Percentiles rank a stretch among this genome's conserved stretches.
Conservation (phyloP, 371 early-diverging fungal genomes). For the Umbelopsis sp. region DNA sequence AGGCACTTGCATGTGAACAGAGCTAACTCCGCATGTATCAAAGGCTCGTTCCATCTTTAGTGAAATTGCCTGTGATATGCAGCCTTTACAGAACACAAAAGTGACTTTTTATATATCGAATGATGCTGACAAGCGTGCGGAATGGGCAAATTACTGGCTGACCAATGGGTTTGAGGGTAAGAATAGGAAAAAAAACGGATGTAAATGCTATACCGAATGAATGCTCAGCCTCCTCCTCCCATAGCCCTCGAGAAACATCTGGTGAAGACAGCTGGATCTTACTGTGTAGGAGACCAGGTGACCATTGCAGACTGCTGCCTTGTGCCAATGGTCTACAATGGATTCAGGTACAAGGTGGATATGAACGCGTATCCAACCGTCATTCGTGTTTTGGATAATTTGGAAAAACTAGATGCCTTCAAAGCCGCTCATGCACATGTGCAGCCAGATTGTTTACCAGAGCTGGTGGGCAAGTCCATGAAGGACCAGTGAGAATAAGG, state of each 20-base stretch:
- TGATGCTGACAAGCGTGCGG: conserved; percentile 51
- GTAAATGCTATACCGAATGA: background rate
- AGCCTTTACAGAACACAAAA: conserved; percentile 87
- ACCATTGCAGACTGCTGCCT: conserved; percentile 87
- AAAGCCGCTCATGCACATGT: conserved; percentile 65
- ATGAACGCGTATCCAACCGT: conserved; percentile 74
- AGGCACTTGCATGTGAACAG: background rate
- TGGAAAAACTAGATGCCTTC: conserved; percentile 70
- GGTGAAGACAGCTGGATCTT: conserved; percentile 64
- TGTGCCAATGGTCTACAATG: conserved; percentile 85
- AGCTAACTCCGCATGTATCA: background rate
- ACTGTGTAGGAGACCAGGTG: conserved; percentile 80
- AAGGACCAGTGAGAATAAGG: background rate
- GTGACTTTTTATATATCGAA: conserved; percentile 65
- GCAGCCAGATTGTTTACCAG: conserved; percentile 78
- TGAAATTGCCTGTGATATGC: conserved; percentile 83
- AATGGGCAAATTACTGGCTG: conserved; percentile 70
- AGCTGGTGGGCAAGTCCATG: conserved; percentile 35
- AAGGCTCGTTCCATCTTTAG: conserved; percentile 75
- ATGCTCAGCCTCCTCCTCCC: background rate
- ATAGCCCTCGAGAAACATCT: conserved; percentile 71
- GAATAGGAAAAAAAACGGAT: background rate
- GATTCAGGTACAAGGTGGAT: conserved; percentile 73
- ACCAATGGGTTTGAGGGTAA: conserved; percentile 69
- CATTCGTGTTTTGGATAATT: conserved; percentile 51